Conservation (phyloP, 23 red algal genomes). For the Porphyridium purpureum region DNA sequence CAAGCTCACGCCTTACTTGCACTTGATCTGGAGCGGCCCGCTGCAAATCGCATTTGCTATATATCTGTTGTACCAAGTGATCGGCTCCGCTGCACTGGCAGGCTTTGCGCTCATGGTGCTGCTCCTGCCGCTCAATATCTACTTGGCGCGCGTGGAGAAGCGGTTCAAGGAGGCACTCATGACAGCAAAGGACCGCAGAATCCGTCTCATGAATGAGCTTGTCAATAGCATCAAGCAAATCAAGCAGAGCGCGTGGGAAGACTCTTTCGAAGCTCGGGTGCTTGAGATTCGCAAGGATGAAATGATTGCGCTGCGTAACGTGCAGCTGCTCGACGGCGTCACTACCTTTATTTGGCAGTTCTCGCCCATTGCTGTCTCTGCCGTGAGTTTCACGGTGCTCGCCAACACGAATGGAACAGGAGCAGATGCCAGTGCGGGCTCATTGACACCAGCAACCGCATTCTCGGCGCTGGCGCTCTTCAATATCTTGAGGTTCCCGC, state of each 20-base stretch:
- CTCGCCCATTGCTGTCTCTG: constrained; percentile 12
- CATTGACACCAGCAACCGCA: constrained; percentile 15
- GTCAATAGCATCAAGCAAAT: constrained; percentile 16
- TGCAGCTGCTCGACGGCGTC: constrained; percentile 9
- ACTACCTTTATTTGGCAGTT: constrained; percentile 14
- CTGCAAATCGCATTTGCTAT: constrained; percentile 27
- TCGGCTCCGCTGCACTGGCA: constrained; percentile 13
- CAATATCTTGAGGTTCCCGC: constrained; percentile 63
- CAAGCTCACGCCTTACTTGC: constrained; percentile 18
- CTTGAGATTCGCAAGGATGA: constrained; percentile 4
- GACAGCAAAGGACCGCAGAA: constrained; percentile 14
- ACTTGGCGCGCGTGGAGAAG: neutral
- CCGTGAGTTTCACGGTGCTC: constrained; percentile 12
- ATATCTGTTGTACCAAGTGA: constrained; percentile 13
- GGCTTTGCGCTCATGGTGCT: constrained; percentile 17
- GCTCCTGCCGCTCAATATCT: constrained; percentile 16
- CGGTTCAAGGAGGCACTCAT: constrained; percentile 6
- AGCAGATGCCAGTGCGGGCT: neutral
- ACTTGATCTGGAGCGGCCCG: constrained; percentile 26
- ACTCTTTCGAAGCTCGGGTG: constrained; percentile 9
- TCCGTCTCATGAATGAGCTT: constrained; percentile 19
- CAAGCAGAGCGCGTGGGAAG: constrained; percentile 33
- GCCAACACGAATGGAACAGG: too few species aligned
- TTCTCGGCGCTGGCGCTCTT: constrained; percentile 82
- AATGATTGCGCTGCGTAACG: constrained; percentile 2